phyloP scores from a whole-genome alignment of 352 stramenopile genomes.

The Globisporangium paddicum region DNA sequence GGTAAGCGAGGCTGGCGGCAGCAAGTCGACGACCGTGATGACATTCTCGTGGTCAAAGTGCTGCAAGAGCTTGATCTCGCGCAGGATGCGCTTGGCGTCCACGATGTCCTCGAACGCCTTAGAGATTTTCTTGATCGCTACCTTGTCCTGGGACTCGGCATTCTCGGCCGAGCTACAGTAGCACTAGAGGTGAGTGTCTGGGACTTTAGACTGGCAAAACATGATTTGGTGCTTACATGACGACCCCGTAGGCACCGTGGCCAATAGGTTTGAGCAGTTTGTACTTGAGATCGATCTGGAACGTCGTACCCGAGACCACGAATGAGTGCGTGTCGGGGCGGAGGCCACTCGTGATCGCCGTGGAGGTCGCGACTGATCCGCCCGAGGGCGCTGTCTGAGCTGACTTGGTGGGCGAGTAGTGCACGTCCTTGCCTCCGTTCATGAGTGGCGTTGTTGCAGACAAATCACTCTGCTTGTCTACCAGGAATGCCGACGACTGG shows the following conservation, averaged over 20 bases:
- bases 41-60: conserved; percentile 95
- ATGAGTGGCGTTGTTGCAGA: neutral
- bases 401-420: conserved; percentile 4
- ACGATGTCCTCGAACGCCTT: conserved; percentile 97
- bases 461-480: conserved; percentile 12
- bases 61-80: conserved; percentile 94
- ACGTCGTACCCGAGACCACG: conserved; percentile 83
- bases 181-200: conserved; percentile 3
- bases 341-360: conserved; percentile 12
- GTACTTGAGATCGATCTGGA: conserved; percentile 93
- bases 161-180: conserved; percentile 69
- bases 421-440: neutral
- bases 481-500: neutral
- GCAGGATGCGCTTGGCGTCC: conserved; percentile 98
- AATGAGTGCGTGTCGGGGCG: conserved; percentile 73
- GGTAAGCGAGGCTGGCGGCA: conserved; percentile 89
- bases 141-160: conserved; percentile 74
- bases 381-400: neutral
- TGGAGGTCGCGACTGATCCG: neutral
- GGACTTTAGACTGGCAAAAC: neutral
- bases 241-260: conserved; percentile 93
- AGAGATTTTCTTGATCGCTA: conserved; percentile 88
- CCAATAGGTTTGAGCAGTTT: conserved; percentile 94
- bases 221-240: conserved; percentile 69
- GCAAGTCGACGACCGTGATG: conserved; percentile 94